phyloP scores from a whole-genome alignment of 1,284 basidiomycete genomes.

The Chondrostereum purpureum region DNA sequence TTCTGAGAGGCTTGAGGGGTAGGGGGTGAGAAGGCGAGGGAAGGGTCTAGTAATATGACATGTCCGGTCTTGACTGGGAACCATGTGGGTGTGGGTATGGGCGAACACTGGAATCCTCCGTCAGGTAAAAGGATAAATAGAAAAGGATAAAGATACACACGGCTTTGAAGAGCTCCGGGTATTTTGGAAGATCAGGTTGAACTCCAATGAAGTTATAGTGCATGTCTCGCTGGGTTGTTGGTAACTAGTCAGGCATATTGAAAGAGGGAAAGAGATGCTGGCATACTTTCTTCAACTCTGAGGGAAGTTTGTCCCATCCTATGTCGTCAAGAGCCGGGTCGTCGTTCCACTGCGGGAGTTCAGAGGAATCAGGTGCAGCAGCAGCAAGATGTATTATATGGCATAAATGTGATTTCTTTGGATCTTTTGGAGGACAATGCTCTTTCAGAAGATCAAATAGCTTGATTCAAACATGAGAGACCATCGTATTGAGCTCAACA shows the following conservation, averaged over 20 bases:
- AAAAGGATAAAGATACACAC: slow-evolving; percentile 32
- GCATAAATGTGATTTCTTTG: slow-evolving; percentile 23
- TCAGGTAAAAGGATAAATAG: too few relatives aligned
- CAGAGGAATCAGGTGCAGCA: slow-evolving; percentile 45
- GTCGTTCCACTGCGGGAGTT: slow-evolving; percentile 50
- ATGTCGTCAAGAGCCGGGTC: slow-evolving; percentile 46
- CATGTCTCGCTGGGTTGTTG: slow-evolving; percentile 42
- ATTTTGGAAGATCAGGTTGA: slow-evolving; percentile 34
- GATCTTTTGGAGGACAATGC: slow-evolving; percentile 14
- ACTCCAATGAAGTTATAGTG: slow-evolving; percentile 48
- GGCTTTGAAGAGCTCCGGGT: slow-evolving; percentile 44
- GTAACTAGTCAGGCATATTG: neutral
- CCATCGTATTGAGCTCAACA: neutral
- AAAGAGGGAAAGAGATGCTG: neutral
- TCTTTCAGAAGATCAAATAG: slow-evolving; percentile 43
- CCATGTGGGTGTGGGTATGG: slow-evolving; percentile 38
- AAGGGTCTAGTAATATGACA: slow-evolving; percentile 41
- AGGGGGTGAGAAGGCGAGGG: slow-evolving; percentile 20
- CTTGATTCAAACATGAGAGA: slow-evolving; percentile 24
- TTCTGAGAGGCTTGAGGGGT: too few relatives aligned
- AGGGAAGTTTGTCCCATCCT: slow-evolving; percentile 58
- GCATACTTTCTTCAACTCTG: slow-evolving; percentile 56
- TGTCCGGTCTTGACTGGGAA: slow-evolving; percentile 44
- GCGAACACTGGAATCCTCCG: neutral
- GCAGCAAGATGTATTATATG: slow-evolving; percentile 63